Base-by-base conservation (phyloP, 2,329 filamentous ascomycete species). In the Teratosphaeria pseudoeucalypti region DNA sequence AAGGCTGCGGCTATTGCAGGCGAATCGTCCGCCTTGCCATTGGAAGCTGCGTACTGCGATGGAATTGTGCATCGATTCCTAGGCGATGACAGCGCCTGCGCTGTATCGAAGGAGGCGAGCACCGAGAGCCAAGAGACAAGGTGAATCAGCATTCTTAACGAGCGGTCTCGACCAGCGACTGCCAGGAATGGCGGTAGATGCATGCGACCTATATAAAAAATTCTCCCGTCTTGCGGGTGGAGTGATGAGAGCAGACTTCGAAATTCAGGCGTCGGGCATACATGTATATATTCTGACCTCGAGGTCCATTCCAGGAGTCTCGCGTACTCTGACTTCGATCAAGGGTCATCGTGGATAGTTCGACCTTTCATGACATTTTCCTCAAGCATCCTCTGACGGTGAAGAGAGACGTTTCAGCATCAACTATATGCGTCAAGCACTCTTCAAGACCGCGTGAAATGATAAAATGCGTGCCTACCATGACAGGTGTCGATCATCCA, bases 1-100 rank as follows among this genome's bases (percentile, higher is more conserved):
- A 78, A 75, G 1, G 72, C 74, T 11, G 67, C 60, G 5, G 67
- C 60, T 5, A 78, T 72, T 1, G 75, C 75, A 9, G 72, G 68
- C 1, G 75, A 73, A 63, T 78, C 76, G 57, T 78, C 75, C 2
- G 67, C 64, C 11, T 68, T 70, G 16, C 74, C 72, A 56, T 75
- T 71, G 11, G 75, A 75, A 23, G 72, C 68, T 29, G 37, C 58
- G 52, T 67, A 65, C 37, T 63, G 55, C 2, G 66, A 67, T 27
- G 58, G 53, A 11, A 67, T 57, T 0, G 29, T 52, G 55, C 66
- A 68, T n/a, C 58, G 62, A 32, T 9, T 10, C 16, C 26, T 11
- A 7, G 39, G 47, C 12, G 26, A 12, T 11, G 56, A 19, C 12
- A n/a, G 27, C 27, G 43, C 12, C 47, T 52, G 43, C 3, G 43